Evolutionary conservation across 768 basidiomycete species (phyloP).

Genomic region (Termitomyces heimii): DNA sequence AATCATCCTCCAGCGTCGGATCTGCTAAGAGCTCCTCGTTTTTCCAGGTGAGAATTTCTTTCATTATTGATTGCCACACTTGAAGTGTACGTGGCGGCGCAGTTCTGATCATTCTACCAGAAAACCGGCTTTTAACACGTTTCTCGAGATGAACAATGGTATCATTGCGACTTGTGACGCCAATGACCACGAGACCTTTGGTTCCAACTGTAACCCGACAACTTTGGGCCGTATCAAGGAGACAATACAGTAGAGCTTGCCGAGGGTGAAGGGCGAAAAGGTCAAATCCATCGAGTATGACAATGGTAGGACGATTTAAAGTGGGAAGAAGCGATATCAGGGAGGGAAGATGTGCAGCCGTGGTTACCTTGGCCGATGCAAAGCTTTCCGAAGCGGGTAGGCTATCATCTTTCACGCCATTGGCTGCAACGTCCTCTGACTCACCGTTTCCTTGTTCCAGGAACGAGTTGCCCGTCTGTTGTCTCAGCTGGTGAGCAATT

Average conservation of each 20-base stretch:
- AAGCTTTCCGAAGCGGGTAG: conserved; percentile 40
- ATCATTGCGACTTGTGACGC: conserved; percentile 82
- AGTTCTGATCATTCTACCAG: conserved; percentile 81
- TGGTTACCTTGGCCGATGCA: conserved; percentile 29
- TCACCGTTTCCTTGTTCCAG: conserved; percentile 35
- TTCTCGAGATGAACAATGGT: conserved; percentile 90
- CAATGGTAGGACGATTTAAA: conserved; percentile 70
- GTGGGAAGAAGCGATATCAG: conserved; percentile 76
- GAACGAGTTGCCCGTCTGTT: conserved; percentile 66
- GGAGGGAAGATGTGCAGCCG: conserved; percentile 65
- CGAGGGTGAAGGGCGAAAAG: conserved; percentile 88
- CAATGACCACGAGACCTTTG: conserved; percentile 80
- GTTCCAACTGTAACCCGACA: conserved; percentile 53
- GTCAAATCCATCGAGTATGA: conserved; percentile 91
- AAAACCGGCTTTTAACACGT: conserved; percentile 95
- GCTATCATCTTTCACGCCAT: conserved; percentile 23
- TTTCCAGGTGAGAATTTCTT: conserved; percentile 34
- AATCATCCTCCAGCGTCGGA: conserved; percentile 14
- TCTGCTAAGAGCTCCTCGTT: conserved; percentile 12
- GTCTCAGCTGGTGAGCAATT: conserved; percentile 78
- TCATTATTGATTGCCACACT: conserved; percentile 47
- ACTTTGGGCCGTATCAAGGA: conserved; percentile 91
- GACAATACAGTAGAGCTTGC: conserved; percentile 90
- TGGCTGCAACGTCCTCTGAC: conserved; percentile 20
- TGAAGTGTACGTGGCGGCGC: conserved; percentile 48